phyloP scores from a whole-genome alignment of 2,329 filamentous ascomycete species.

The Rosellinia necatrix region DNA sequence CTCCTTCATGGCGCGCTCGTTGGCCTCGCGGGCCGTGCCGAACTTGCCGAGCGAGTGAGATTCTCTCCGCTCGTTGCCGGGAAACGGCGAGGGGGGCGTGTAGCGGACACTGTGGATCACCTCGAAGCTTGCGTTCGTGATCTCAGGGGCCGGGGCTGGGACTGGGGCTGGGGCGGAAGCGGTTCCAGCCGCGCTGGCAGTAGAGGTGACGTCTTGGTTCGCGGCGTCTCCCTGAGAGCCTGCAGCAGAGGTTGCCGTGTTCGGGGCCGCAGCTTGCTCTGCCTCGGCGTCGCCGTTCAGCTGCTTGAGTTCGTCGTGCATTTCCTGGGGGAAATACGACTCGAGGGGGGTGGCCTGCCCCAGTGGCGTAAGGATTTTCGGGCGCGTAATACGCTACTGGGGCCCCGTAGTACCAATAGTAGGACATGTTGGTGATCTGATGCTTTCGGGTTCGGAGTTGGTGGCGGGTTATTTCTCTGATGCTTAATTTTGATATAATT shows the following conservation, averaged over 20 bases:
- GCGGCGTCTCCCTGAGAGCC: too few species aligned
- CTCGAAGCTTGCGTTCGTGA: background rate
- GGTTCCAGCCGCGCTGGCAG: too few species aligned
- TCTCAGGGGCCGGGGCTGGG: too few species aligned
- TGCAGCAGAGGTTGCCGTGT: background rate
- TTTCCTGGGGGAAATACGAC: conserved; percentile 4
- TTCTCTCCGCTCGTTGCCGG: background rate
- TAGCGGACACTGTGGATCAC: background rate
- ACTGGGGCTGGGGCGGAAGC: too few species aligned
- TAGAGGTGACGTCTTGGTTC: background rate
- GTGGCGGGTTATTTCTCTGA: too few species aligned
- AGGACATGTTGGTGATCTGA: too few species aligned
- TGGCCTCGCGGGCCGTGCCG: background rate
- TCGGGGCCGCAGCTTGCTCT: background rate
- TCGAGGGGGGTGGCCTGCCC: background rate
- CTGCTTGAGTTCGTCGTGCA: background rate
- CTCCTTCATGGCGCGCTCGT: background rate
- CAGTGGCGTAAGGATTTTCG: too few species aligned
- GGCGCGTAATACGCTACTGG: too few species aligned
- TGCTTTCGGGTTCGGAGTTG: too few species aligned
- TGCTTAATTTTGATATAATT: too few species aligned
- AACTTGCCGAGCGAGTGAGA: background rate
- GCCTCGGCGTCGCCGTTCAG: background rate
- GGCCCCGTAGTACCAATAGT: too few species aligned
- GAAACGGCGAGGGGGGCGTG: background rate